Conservation (phyloP, 768 basidiomycete genomes). For the Podaxis sp. region DNA sequence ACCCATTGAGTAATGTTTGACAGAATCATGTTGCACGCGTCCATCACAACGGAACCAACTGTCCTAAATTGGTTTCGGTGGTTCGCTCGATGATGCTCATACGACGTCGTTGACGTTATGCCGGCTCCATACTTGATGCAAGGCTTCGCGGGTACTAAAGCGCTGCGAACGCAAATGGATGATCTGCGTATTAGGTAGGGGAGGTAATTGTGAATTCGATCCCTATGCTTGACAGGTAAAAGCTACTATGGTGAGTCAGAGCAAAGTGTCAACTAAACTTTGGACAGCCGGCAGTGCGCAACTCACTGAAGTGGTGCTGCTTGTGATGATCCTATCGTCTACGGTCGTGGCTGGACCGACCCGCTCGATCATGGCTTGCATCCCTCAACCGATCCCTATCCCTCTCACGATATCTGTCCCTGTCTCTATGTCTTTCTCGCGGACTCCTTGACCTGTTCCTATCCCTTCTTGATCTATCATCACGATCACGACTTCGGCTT, state of each 20-base stretch:
- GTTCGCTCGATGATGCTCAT: neutral
- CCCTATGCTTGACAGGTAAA: neutral
- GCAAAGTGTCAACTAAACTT: neutral
- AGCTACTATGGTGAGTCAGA: neutral
- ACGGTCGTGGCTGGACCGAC: slow-evolving; percentile 16
- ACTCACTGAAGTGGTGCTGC: neutral
- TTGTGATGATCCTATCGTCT: neutral
- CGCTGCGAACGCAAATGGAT: neutral
- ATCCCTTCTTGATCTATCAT: slow-evolving; percentile 14
- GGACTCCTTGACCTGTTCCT: slow-evolving; percentile 36
- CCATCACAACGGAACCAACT: too few relatives aligned
- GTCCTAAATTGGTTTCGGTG: neutral
- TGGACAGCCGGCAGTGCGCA: neutral
- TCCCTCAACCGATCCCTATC: slow-evolving; percentile 24
- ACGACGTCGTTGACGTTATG: neutral
- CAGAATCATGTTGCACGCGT: too few relatives aligned
- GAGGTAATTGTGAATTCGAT: neutral
- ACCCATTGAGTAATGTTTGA: neutral
- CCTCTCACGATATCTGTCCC: slow-evolving; percentile 25
- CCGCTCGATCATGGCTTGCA: slow-evolving; percentile 19
- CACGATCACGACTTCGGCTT: slow-evolving; percentile 46
- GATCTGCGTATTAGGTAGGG: neutral
- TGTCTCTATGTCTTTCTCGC: slow-evolving; percentile 21
- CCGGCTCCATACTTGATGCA: neutral
- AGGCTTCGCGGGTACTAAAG: neutral